Conservation (phyloP, 148 eudicot genomes). For the Agrostemma githago region DNA sequence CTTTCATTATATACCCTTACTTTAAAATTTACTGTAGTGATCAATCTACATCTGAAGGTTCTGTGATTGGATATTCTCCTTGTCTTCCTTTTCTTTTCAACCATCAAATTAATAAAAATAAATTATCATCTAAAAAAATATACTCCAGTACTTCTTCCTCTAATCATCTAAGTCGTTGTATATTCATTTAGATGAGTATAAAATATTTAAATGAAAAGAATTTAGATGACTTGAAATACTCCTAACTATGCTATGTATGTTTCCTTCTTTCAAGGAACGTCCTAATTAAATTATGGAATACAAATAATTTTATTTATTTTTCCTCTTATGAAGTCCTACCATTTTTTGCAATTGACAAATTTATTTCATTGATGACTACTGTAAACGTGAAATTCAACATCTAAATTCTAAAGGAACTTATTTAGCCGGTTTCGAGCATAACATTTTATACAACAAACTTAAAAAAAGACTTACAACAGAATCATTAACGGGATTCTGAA, state of each 20-base stretch:
- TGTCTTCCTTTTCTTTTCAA: not conserved
- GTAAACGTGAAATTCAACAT: not conserved
- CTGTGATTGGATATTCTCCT: not conserved
- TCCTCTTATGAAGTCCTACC: not conserved
- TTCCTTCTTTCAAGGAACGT: not conserved
- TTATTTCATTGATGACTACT: not conserved
- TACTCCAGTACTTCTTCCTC: no score
- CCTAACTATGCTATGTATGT: not conserved
- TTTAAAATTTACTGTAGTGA: no score
- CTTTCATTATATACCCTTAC: no score
- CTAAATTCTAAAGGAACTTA: not conserved
- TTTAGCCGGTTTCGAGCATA: not conserved
- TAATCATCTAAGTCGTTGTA: no score
- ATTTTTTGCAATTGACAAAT: not conserved
- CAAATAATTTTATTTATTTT: no score
- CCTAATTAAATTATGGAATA: not conserved
- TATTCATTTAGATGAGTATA: no score
- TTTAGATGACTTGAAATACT: no score
- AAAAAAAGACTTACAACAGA: no score
- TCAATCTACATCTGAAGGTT: not conserved
- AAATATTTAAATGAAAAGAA: no score
- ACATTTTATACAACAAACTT: no score
- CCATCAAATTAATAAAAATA: not conserved
- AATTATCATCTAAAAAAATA: not conserved
- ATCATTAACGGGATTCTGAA: not conserved